Conservation (phyloP, 2,329 filamentous ascomycete genomes). For the Fusarium annulatum region DNA sequence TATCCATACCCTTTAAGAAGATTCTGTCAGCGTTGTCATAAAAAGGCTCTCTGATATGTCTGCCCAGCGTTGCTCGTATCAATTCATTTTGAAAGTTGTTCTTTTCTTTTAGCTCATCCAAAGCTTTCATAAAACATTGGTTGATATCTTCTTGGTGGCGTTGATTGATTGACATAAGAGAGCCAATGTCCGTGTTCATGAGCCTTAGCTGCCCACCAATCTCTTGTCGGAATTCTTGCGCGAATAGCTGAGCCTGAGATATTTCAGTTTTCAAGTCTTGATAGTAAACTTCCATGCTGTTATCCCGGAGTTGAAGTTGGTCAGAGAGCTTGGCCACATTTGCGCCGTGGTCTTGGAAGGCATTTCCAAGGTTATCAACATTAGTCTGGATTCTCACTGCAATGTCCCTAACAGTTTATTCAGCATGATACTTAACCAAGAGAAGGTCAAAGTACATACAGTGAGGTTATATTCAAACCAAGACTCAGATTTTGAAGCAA, state of each 20-base stretch:
- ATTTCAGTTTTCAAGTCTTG: accelerated
- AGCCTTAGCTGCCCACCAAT: not conserved
- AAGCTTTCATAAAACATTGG: accelerated
- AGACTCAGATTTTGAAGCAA: not conserved
- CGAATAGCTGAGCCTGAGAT: accelerated
- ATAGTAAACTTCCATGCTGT: accelerated
- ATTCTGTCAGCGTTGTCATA: accelerated
- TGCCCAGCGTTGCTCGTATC: accelerated
- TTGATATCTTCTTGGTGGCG: not conserved
- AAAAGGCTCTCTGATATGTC: accelerated
- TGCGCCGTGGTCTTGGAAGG: accelerated
- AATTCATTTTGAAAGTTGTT: not conserved
- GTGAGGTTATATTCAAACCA: accelerated
- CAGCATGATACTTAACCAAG: accelerated
- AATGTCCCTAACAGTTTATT: accelerated
- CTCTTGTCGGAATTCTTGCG: not conserved
- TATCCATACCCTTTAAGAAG: accelerated
- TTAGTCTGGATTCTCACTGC: not conserved
- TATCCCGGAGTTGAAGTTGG: accelerated
- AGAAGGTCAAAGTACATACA: accelerated
- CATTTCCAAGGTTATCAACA: not conserved
- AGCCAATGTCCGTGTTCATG: not conserved
- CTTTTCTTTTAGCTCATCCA: not conserved
- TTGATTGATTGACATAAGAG: not conserved
- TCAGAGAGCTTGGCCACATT: not conserved